Percentiles rank a stretch among this genome's conserved stretches.
Conservation (phyloP, 192 early-diverging fungal species). For the Mortierella hygrophila region DNA sequence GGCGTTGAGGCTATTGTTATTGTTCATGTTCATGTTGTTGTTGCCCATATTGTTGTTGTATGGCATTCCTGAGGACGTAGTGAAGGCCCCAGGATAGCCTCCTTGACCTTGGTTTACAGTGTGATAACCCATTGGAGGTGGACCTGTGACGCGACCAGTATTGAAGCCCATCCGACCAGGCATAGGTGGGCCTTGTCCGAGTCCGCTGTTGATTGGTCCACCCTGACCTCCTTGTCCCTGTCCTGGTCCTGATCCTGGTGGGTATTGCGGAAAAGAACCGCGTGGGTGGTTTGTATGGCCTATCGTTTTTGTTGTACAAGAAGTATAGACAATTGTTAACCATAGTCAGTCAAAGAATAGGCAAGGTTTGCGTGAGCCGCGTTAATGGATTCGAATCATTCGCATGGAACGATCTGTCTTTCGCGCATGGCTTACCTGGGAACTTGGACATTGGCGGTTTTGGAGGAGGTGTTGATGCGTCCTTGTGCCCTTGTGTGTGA, state of each 20-base stretch:
- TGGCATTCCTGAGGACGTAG: conserved; percentile 16
- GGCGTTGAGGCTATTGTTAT: conserved; percentile 4
- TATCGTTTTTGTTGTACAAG: neutral
- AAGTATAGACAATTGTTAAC: neutral
- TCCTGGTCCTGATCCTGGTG: conserved; percentile 37
- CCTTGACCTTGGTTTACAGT: conserved; percentile 21
- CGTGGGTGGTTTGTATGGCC: conserved; percentile 46
- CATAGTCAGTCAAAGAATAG: neutral
- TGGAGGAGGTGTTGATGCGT: neutral
- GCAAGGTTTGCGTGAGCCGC: neutral
- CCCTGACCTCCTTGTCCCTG: conserved; percentile 10
- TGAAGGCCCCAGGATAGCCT: conserved; percentile 14
- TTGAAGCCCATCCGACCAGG: conserved; percentile 25
- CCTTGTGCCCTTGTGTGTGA: neutral
- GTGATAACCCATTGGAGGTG: conserved; percentile 19
- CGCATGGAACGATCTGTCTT: no score
- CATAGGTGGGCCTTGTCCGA: conserved; percentile 2
- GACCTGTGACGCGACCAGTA: conserved; percentile 16
- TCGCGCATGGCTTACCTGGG: neutral
- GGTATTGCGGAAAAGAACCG: conserved; percentile 40
- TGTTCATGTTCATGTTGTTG: conserved; percentile 12
- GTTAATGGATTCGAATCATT: neutral
- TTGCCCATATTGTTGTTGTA: conserved; percentile 33
- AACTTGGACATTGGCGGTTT: neutral
- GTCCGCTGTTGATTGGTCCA: conserved; percentile 15